Evolutionary conservation across 2,329 filamentous ascomycete species (phyloP), one percentile per base, ranked within the genome.

Genomic region (Nemania sp.): DNA sequence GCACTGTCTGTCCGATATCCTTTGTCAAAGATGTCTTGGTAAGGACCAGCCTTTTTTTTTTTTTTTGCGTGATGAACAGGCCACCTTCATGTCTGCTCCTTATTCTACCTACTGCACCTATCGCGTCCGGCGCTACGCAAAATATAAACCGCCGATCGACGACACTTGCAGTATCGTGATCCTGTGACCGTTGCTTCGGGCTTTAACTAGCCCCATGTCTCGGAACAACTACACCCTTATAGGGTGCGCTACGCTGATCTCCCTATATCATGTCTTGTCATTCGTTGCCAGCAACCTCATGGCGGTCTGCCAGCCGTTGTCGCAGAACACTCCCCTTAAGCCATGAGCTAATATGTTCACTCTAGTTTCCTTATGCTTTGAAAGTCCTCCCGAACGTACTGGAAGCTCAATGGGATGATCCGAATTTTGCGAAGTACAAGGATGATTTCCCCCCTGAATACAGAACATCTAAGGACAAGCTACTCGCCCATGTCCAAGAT

Each of bases 11-110:
- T 71, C 87, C 88, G 64, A 91, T 92, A 70, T 90, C 86, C 64
- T 92, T 92, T 73, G 89, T 92, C 73, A 90, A 90, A 75, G 86
- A 91, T 70, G 83, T 89, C 61, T 77, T 92, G 75, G 89, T 92
- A 83, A 82, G 88, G 75, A 55, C 54, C 62, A 42, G 31, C 47
- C n/a, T 49, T 52, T 39, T 41, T 53, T 52, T 28, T 30, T 42
- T 37, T 22, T 36, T 19, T 52, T 24, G 39, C 43, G 15, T 31
- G 28, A 31, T 9, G 28, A 14, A 11, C n/a, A n/a, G n/a, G n/a
- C n/a, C n/a, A n/a, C n/a, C n/a, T n/a, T 46, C 34, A 37, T 44
- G 22, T 31, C 31, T 49, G 34, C 28, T 31, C 33, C 34, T 24
- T 19, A 36, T 31, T 40, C 42, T 20, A n/a, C 43, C 17, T 52